A percentile compares a stretch with the other conserved stretches of the same genome.
Conservation (phyloP, 75 land plant genomes). For the Cunninghamia lanceolata region DNA sequence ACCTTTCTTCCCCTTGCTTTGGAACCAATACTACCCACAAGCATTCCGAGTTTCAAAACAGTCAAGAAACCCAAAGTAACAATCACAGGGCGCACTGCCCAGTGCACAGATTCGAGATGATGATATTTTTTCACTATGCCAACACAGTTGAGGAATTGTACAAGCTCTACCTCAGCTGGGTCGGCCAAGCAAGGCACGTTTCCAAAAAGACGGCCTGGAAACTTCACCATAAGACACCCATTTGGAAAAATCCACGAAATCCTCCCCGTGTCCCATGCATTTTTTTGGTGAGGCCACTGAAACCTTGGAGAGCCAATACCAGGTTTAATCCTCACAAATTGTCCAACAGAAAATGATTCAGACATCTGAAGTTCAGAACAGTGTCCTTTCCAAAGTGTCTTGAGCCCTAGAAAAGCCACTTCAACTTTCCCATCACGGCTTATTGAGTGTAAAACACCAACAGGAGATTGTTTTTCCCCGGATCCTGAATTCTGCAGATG, state of each 20-base stretch:
- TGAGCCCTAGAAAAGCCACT: conserved; percentile 77
- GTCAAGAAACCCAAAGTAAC: conserved; percentile 68
- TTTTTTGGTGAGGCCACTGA: conserved; percentile 81
- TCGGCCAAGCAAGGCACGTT: conserved; percentile 67
- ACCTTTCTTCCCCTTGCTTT: conserved; percentile 23
- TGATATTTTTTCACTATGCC: conserved; percentile 74
- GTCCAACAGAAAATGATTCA: conserved; percentile 58
- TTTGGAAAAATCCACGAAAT: conserved; percentile 69
- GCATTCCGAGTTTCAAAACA: conserved; percentile 63
- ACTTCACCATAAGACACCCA: conserved; percentile 81
- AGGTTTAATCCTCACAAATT: conserved; percentile 66
- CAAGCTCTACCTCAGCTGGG: conserved; percentile 84
- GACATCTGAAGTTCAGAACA: conserved; percentile 75
- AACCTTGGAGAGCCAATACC: conserved; percentile 68
- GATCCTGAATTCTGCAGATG: conserved; percentile 17
- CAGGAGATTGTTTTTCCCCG: conserved; percentile 52
- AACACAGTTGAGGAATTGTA: conserved; percentile 53
- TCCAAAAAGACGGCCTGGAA: conserved; percentile 69
- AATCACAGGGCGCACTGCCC: conserved; percentile 86
- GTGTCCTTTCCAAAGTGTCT: conserved; percentile 84
- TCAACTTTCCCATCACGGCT: conserved; percentile 62
- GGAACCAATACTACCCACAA: conserved; percentile 27
- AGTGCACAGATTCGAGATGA: conserved; percentile 90
- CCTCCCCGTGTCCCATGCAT: conserved; percentile 80
- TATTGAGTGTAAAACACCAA: conserved; percentile 78